phyloP scores from a whole-genome alignment of 306 rosid genomes.

The Citrullus amarus region DNA sequence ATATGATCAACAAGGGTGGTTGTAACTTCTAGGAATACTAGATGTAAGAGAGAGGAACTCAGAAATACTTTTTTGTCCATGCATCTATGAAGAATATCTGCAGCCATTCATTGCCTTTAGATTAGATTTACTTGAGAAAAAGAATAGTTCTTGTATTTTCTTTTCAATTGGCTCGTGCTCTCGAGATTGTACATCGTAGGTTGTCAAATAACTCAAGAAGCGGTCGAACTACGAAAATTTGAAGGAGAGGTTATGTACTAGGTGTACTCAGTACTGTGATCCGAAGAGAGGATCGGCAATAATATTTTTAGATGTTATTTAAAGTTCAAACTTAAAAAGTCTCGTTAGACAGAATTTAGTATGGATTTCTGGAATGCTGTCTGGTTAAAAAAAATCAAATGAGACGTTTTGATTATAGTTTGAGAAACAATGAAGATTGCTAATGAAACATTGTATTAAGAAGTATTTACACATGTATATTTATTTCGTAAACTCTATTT shows the following conservation, averaged over 20 bases:
- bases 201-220: neutral
- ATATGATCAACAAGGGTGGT: neutral
- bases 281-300: neutral
- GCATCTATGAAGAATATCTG: neutral
- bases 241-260: neutral
- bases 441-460: neutral
- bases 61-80: neutral
- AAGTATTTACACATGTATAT: too few species aligned
- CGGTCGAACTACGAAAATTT: neutral
- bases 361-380: neutral
- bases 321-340: neutral
- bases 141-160: neutral
- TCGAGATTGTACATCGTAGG: neutral
- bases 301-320: neutral
- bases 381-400: neutral
- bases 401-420: neutral
- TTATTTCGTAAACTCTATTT: too few species aligned
- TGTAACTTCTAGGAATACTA: neutral
- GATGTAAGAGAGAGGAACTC: neutral
- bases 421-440: neutral
- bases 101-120: neutral
- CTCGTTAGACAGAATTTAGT: neutral
- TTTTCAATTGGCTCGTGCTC: neutral
- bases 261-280: neutral
- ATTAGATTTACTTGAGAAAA: neutral